Evolutionary conservation across 257 asterid genomes (phyloP), one percentile per base, ranked within the genome.

Genomic region (Handroanthus guayacan): DNA sequence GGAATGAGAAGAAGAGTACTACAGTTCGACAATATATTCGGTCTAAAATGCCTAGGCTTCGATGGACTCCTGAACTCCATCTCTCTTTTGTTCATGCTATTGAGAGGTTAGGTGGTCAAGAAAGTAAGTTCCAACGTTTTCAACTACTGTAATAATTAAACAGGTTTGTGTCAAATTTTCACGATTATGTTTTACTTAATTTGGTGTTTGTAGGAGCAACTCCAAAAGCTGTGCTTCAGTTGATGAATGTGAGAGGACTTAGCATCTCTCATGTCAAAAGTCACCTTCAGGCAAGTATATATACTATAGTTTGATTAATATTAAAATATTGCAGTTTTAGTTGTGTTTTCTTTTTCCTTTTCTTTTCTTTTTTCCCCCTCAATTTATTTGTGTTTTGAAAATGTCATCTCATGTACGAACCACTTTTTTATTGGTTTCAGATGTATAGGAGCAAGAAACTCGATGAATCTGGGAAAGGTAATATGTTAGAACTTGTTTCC

Each of bases 201-300:
- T 25, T 25, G 31, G 31, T 25, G 31, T 25, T 25, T 25, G 31
- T 25, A 95, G 99, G 96, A 85, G 99, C 99, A 25, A 95, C 99
- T 50, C 99, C 99, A 0, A 92, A 94, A 86, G 86, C 92, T 44
- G 96, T 94, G 75, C 98, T 94, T 68, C 97, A 94, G 67, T 39
- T 92, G 87, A 94, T 94, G 98, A 90, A 90, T 62, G 93, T 88
- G 41, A 87, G 88, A 78, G 98, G 98, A 4, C 89, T 94, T 8
- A 88, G 92, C 87, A 94, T 95, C 70, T 92, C 98, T 45, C 99
- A 95, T 80, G 97, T 95, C 69, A 95, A 95, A 82, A 95, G 99
- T 80, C 99, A 95, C 81, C 83, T 95, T 57, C 99, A 95, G 98
- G 98, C 98, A 92, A 97, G 98, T 94, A 82, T 34, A 82, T 34